Evolutionary conservation across 495 filamentous ascomycete species (phyloP), one percentile per base, ranked within the genome.

Genomic region (Trichoderma virens): DNA sequence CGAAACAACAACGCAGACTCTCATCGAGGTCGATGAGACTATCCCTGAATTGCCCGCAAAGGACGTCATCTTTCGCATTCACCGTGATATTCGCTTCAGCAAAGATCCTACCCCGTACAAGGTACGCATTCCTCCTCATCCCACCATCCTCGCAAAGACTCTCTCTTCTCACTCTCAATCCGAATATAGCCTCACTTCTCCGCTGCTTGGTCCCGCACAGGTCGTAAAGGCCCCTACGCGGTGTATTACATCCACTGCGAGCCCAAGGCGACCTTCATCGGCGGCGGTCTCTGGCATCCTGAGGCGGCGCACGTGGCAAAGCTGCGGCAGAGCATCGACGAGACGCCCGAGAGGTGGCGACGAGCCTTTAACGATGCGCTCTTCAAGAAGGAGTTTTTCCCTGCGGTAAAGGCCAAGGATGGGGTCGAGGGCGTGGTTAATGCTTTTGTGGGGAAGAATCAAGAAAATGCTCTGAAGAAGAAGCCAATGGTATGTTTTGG

Each of bases 81-180:
- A 96, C 70, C 80, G 91, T 60, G 92, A 95, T 70, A 80, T 92
- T 27, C 78, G 90, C 23, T 93, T 93, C 71, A 86, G 78, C 71
- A 84, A 89, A 27, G 88, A 95, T 67, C 89, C 82, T 35, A 92
- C 90, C 2, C 91, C 91, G 1, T 96, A 96, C 74, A 96, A 94
- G 81, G 88, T 89, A 78, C 68, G 78, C 71, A 67, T 60, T 25
- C 16, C 30, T n/a, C 34, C 35, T 6, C 59, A 25, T 18, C 6
- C 14, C 39, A 14, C 30, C 25, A 4, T 31, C n/a, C 13, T 25
- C 25, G 6, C 7, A 43, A 5, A 5, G 5, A 45, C 4, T 20
- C n/a, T 23, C 62, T 39, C 34, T 45, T 43, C 27, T 9, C 59
- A 61, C 65, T 45, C 25, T 31, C 59, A 65, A 61, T 45, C 63